Conservation (phyloP, 768 basidiomycete genomes). For the Boletus fagicola region DNA sequence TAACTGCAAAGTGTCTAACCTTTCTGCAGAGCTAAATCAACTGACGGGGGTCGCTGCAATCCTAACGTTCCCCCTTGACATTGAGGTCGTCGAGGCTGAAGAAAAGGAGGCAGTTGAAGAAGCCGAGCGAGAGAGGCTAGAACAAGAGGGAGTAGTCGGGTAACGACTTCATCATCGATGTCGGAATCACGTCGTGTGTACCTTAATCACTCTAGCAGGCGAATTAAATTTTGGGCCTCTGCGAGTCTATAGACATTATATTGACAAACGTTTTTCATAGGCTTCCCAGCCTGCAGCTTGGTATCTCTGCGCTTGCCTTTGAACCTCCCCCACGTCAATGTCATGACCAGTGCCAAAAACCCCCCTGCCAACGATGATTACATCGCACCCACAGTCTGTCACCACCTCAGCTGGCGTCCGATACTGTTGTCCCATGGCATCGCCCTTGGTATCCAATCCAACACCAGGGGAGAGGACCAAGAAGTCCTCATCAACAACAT, state of each 20-base stretch:
- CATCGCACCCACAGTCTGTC: constrained; percentile 78
- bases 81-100: constrained; percentile 93
- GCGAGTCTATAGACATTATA: constrained; percentile 1
- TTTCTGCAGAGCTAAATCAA: constrained; percentile 81
- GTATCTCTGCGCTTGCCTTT: constrained; percentile 79
- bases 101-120: constrained; percentile 70
- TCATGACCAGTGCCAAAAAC: constrained; percentile 70
- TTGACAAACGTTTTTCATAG: constrained; percentile 58
- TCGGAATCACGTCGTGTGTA: not conserved
- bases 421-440: constrained; percentile 94
- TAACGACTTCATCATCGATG: not conserved
- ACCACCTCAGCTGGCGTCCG: constrained; percentile 85
- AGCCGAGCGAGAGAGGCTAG: constrained; percentile 23
- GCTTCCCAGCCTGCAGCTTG: constrained; percentile 87
- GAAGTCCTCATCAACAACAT: constrained; percentile 66
- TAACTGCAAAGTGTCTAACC: not conserved
- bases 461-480: constrained; percentile 92
- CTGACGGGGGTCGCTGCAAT: constrained; percentile 95
- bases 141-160: constrained; percentile 6
- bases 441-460: constrained; percentile 73
- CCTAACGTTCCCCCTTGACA: constrained; percentile 90
- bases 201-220: not conserved
- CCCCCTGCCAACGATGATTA: constrained; percentile 96
- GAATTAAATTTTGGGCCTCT: not conserved
- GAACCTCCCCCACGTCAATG: constrained; percentile 39